phyloP scores from a whole-genome alignment of 2,329 filamentous ascomycete species.

The Botryotinia globosa region DNA sequence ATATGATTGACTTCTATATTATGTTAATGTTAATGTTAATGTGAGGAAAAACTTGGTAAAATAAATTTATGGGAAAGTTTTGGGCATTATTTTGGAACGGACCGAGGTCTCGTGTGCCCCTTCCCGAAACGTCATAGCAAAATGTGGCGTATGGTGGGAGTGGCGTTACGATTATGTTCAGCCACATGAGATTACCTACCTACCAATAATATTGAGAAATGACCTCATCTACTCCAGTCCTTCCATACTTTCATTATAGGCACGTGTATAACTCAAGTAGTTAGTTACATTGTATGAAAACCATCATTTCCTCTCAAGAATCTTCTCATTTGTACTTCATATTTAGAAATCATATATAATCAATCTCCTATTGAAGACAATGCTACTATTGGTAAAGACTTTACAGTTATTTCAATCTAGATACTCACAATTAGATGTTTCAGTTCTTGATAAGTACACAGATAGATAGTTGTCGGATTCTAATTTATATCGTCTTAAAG shows the following conservation, averaged over 20 bases:
- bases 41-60: background rate
- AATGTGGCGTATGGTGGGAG: background rate
- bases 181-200: no score
- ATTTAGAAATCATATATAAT: no score
- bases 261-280: background rate
- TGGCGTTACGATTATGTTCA: background rate
- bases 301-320: background rate
- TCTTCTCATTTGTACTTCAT: background rate
- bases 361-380: background rate
- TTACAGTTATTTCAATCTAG: background rate
- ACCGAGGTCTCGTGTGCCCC: conserved; percentile 8
- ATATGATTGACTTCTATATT: background rate
- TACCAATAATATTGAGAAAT: no score
- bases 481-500: background rate
- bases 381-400: background rate
- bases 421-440: background rate
- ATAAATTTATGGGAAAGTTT: conserved; percentile 7
- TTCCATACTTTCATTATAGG: background rate
- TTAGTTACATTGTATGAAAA: background rate
- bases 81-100: background rate
- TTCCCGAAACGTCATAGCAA: conserved; percentile 13
- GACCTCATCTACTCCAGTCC: no score
- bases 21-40: background rate
- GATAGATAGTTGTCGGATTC: background rate
- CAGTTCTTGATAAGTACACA: background rate